Evolutionary conservation across 306 rosid species (phyloP).

Genomic region (Inga leiocalycina): DNA sequence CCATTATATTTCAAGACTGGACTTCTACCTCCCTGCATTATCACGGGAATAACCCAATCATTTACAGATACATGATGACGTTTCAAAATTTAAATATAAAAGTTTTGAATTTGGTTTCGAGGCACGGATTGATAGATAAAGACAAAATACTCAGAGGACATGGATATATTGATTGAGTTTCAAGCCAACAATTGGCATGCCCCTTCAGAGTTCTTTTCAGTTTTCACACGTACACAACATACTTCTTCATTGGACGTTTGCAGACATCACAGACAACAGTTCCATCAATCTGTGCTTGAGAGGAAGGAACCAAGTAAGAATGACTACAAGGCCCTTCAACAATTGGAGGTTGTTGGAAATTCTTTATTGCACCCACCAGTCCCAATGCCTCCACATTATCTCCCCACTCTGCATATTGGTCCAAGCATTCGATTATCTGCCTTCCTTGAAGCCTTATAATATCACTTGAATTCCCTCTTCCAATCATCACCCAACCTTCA

Average conservation of each 20-base stretch:
- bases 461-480: slow-evolving; percentile 46
- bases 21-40: not conserved
- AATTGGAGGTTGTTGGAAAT: slow-evolving; percentile 35
- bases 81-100: not conserved
- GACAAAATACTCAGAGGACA: not conserved
- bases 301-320: slow-evolving; percentile 33
- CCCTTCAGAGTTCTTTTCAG: not conserved
- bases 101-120: not conserved
- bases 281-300: slow-evolving; percentile 33
- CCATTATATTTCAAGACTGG: not conserved
- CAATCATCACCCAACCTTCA: slow-evolving; percentile 59
- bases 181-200: not conserved
- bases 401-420: slow-evolving; percentile 32
- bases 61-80: not conserved
- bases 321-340: slow-evolving; percentile 46
- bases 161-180: not conserved
- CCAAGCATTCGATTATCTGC: slow-evolving; percentile 42
- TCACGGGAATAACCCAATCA: not conserved
- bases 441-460: slow-evolving; percentile 47
- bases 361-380: slow-evolving; percentile 38
- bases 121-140: not conserved
- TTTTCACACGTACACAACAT: slow-evolving; percentile 32
- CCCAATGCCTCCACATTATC: slow-evolving; percentile 39
- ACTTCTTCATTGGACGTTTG: slow-evolving; percentile 54
- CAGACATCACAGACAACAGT: slow-evolving; percentile 51